Evolutionary conservation across 2,329 filamentous ascomycete genomes (phyloP), one percentile per base, ranked within the genome.

Genomic region (Cladosporium phlei): DNA sequence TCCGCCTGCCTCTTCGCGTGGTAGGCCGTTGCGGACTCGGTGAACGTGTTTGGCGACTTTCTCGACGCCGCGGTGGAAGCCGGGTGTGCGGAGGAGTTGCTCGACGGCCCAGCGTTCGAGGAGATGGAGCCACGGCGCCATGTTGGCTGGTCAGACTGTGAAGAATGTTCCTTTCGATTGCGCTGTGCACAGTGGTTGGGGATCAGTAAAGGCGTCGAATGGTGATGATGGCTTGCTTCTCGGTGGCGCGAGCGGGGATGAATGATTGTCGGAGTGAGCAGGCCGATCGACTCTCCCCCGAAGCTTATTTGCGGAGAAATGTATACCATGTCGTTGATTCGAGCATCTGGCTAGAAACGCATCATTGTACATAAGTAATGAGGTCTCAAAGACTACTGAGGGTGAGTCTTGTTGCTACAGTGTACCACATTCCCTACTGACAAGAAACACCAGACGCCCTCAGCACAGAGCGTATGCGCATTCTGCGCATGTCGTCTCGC

Each of bases 11-110:
- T 72, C 74, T 54, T 67, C 68, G 9, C 63, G 69, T 48, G 77
- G 72, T 34, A 72, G 70, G 38, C 72, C 73, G 50, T 74, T 63
- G 14, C 62, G 61, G 11, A 75, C 55, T 24, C 66, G 60, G 51
- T 72, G 67, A 48, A 75, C 67, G 47, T 62, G 63, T 50, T 66
- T 67, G 38, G 79, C 76, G 10, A 75, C 67, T 47, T 69, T 69
- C 19, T 73, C 69, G 14, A 80, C 74, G 20, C 58, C 67, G 45
- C 71, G 69, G 55, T 80, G 78, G 66, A 80, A 81, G 27, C 68
- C 60, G 2, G 75, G 75, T 45, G 74, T 78, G 44, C 66, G 64
- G 32, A 80, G 69, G 46, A 81, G 71, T 68, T 77, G 58, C 30
- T 59, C 52, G 7, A 57, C 59, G 39, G 52, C 48, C 50, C 58